Evolutionary conservation across 176 grass and related monocot species (phyloP), one percentile per base, ranked within the genome.

Genomic region (Raddia guianensis): DNA sequence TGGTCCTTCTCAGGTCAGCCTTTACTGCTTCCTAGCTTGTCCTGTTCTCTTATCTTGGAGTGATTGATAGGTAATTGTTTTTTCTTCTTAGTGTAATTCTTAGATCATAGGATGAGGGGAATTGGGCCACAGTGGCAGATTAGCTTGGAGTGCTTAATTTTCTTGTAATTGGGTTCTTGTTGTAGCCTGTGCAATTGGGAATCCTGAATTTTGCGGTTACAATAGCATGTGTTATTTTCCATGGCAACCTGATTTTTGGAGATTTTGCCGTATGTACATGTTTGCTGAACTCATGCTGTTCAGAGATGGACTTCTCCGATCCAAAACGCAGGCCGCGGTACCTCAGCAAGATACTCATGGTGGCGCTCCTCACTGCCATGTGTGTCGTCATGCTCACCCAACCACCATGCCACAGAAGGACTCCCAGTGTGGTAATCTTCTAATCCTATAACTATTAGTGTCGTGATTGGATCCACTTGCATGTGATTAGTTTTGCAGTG

Each of bases 301-400:
- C 9, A 97, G 94, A 94, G 12, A 91, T 94, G 91, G 94, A 97
- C 61, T 84, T 94, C 63, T 91, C 85, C 2, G 94, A 97, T 82
- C 89, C 91, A 9, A 97, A 97, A 69, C 94, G 89, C 70, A 91
- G 82, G 72, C 89, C 89, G 1, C 75, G 79, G 0, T 88, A 81
- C 82, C 82, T 97, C 15, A 90, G 87, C 72, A 97, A 94, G 88
- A 62, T 97, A 27, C 62, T 97, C 66, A 86, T 97, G 89, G 42
- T 58, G 45, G 78, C 67, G 32, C 62, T 94, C 73, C 87, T 97
- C 66, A 84, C 80, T 15, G 91, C 84, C 80, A 90, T 97, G 87
- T 97, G 94, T 68, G 86, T 94, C 62, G 57, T 92, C 66, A 90
- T 97, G 87, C 91, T 97, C 83, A 88, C 85, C n/a, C 94, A 94